Conservation (phyloP, 1,284 basidiomycete species). For the Malassezia brasiliensis region DNA sequence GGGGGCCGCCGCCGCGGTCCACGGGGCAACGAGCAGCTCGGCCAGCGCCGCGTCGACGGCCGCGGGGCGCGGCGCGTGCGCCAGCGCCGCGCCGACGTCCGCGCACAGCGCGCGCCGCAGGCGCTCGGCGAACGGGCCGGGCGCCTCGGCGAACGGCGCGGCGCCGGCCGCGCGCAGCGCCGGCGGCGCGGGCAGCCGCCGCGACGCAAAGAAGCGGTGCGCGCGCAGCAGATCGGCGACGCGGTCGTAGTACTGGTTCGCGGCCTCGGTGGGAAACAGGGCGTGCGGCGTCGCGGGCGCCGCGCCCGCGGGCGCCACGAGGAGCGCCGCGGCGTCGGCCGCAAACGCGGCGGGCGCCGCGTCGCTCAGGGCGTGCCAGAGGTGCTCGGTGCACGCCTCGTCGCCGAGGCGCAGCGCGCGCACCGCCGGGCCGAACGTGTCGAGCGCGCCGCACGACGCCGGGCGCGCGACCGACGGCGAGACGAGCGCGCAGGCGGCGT, state of each 20-base stretch:
- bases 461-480: neutral
- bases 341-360: neutral
- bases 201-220: neutral
- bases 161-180: neutral
- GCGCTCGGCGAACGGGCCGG: neutral
- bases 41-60: neutral
- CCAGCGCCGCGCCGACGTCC: neutral
- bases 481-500: constrained; percentile 2
- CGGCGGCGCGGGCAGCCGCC: neutral
- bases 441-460: too few relatives aligned
- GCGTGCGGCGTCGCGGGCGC: neutral
- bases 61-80: neutral
- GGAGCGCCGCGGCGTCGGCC: too few relatives aligned
- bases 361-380: neutral
- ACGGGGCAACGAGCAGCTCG: neutral
- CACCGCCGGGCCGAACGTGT: neutral
- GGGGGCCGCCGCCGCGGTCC: neutral
- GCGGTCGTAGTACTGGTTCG: constrained; percentile 35
- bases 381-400: constrained; percentile 1
- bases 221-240: constrained; percentile 23
- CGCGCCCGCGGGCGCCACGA: neutral
- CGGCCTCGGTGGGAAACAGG: constrained; percentile 30
- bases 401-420: constrained; percentile 4
- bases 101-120: neutral
- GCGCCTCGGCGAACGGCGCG: too few relatives aligned